These are phyloP conservation scores for Dothiorella sarmentorum DNA, from an alignment of 2,329 filamentous ascomycete species.

Conservation along the genomic window DNA sequence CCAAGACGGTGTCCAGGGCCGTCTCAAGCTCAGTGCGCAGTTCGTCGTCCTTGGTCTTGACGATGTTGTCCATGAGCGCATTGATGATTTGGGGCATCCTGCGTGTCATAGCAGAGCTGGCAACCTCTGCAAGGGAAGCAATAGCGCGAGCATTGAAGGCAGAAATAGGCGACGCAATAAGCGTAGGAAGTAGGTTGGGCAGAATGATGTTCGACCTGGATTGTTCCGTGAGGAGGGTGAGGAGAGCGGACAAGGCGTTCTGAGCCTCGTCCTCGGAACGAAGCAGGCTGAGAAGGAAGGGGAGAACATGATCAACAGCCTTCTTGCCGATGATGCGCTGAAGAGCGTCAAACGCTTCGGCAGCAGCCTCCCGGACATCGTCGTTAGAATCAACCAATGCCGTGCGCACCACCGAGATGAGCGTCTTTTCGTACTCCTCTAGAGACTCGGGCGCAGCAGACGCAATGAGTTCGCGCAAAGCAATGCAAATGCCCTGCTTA, in stretches of 20 bases:
- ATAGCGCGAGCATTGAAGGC: constrained; percentile 93
- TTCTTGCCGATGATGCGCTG: constrained; percentile 93
- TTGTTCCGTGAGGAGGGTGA: constrained; percentile 90
- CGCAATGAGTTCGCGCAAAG: constrained; percentile 85
- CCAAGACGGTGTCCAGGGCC: constrained; percentile 83
- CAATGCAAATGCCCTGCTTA: constrained; percentile 96
- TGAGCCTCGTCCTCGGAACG: constrained; percentile 82
- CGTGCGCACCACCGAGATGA: constrained; percentile 90
- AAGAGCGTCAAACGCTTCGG: constrained; percentile 92
- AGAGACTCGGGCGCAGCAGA: constrained; percentile 85
- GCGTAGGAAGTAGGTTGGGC: constrained; percentile 90
- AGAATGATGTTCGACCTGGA: constrained; percentile 94
- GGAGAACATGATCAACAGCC: constrained; percentile 91
- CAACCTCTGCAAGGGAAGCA: constrained; percentile 88
- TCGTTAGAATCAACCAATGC: constrained; percentile 86
- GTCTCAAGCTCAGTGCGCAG: constrained; percentile 69
- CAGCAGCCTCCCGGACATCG: constrained; percentile 90
- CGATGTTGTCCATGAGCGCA: constrained; percentile 88
- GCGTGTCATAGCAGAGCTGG: constrained; percentile 84
- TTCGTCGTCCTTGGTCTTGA: constrained; percentile 70
- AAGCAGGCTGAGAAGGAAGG: constrained; percentile 84
- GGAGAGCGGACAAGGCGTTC: constrained; percentile 85
- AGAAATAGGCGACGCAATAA: constrained; percentile 85
- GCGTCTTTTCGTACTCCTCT: constrained; percentile 89
- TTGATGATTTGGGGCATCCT: constrained; percentile 88